phyloP scores from a whole-genome alignment of 129 eudicot genomes.

The Saussurea involucrata region DNA sequence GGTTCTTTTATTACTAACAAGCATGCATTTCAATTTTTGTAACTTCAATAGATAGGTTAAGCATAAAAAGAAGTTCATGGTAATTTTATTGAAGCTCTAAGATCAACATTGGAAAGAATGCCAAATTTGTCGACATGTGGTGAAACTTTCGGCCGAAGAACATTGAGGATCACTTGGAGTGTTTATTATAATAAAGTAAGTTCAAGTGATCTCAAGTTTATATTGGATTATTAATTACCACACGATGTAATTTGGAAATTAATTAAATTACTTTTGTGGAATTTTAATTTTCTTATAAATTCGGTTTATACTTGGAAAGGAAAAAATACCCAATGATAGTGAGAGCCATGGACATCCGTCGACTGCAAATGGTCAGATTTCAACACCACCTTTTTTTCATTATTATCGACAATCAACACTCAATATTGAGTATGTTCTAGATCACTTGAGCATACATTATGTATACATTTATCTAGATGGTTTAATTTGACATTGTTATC shows the following conservation, averaged over 20 bases:
- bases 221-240: no score
- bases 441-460: no score
- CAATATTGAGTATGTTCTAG: no score
- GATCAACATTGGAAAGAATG: neutral
- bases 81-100: neutral
- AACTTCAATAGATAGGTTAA: neutral
- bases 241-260: no score
- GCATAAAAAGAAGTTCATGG: neutral
- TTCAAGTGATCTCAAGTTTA: neutral
- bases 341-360: no score
- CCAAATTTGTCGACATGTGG: neutral
- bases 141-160: neutral
- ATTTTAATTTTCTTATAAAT: no score
- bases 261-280: no score
- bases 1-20: neutral
- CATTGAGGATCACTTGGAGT: neutral
- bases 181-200: neutral
- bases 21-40: neutral
- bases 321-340: no score
- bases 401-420: no score
- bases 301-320: no score
- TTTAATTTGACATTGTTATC: neutral
- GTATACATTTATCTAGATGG: neutral
- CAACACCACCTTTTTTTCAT: no score
- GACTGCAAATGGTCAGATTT: no score